Evolutionary conservation across 2,329 filamentous ascomycete genomes (phyloP).

Genomic region (Fusarium staphyleae): DNA sequence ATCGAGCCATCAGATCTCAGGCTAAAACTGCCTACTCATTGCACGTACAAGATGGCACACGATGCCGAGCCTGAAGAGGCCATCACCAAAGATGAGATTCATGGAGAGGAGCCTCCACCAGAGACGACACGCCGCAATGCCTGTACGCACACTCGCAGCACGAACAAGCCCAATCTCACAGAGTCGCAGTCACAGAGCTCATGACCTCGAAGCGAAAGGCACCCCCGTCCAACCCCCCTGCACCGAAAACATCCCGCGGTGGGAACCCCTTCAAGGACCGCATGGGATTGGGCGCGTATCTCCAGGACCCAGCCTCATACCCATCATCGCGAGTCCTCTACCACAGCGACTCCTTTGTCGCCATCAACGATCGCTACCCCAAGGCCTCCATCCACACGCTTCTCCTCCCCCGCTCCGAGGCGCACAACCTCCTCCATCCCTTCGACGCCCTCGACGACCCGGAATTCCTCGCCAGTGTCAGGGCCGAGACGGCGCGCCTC

Average conservation of each 20-base stretch:
- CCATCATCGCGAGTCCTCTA: conserved; percentile 69
- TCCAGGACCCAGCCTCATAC: conserved; percentile 67
- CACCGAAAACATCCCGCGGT: conserved; percentile 27
- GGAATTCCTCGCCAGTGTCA: conserved; percentile 71
- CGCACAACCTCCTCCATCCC: conserved; percentile 71
- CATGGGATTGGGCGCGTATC: conserved; percentile 72
- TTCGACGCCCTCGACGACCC: conserved; percentile 77
- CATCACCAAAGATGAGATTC: conserved; percentile 52
- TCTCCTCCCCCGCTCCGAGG: conserved; percentile 77
- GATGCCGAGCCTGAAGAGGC: conserved; percentile 49
- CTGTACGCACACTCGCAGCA: conserved; percentile 45
- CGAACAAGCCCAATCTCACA: conserved; percentile 13
- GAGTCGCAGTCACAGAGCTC: conserved; percentile 40
- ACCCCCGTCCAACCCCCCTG: conserved; percentile 16
- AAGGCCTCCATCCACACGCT: conserved; percentile 87
- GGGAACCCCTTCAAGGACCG: conserved; percentile 55
- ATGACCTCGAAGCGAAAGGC: conserved; percentile 50
- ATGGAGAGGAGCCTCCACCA: conserved; percentile 42
- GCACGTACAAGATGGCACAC: conserved; percentile 33
- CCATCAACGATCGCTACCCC: conserved; percentile 83
- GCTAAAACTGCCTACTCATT: background rate
- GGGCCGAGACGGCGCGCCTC: conserved; percentile 66
- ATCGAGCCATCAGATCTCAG: background rate
- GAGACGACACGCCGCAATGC: conserved; percentile 48
- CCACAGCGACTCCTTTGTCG: conserved; percentile 72